Conservation (phyloP, 2,329 filamentous ascomycete genomes). For the Trichoderma semiorbis region DNA sequence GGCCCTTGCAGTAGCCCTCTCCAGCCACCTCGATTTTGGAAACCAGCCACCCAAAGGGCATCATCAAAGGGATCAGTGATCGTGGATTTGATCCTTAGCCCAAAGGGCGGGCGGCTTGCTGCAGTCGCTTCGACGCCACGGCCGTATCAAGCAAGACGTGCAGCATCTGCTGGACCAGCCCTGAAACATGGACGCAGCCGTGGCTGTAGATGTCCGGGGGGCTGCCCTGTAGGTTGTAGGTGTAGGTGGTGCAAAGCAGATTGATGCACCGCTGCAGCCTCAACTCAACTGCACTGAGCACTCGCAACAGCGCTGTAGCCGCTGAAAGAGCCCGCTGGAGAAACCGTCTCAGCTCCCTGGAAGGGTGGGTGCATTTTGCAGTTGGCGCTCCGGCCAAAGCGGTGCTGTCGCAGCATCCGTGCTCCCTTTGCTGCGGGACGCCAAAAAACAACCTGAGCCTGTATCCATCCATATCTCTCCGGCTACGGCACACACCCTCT, state of each 20-base stretch:
- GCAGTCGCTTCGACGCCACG: not conserved
- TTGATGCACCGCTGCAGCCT: conserved; percentile 19
- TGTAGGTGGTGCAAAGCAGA: not conserved
- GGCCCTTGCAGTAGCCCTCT: conserved; percentile 20
- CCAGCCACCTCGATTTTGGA: conserved; percentile 34
- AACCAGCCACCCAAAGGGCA: conserved; percentile 15
- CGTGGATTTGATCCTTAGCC: not conserved
- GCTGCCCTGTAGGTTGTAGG: not conserved
- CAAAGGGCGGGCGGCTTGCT: conserved; percentile 5
- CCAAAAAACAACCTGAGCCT: not conserved
- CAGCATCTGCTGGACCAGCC: not conserved
- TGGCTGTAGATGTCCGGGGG: not conserved
- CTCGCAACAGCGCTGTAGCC: not conserved
- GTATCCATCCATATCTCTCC: conserved; percentile 6
- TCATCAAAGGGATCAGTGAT: not conserved
- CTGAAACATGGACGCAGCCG: not conserved
- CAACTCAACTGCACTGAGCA: not conserved
- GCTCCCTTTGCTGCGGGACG: conserved; percentile 6
- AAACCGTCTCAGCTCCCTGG: not conserved
- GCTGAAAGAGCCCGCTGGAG: not conserved
- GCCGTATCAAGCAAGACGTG: not conserved
- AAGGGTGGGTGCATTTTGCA: not conserved
- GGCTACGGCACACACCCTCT: not conserved
- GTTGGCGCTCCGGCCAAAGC: not conserved
- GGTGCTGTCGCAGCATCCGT: conserved; percentile 8